Conservation (phyloP, 495 filamentous ascomycete genomes). For the Haplographium delicatum region DNA sequence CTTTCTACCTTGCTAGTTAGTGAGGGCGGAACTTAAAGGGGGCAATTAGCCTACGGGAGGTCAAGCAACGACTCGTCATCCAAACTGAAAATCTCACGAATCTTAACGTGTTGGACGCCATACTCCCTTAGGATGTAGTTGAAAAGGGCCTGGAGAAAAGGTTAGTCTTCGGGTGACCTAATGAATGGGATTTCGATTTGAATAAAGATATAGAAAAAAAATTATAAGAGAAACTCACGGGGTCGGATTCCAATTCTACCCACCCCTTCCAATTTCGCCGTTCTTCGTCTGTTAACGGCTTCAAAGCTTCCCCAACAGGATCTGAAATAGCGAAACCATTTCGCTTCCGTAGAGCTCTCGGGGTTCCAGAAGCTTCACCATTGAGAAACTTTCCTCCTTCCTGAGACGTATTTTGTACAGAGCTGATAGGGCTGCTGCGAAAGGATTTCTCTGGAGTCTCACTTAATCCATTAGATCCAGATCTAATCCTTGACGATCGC, state of each 20-base stretch:
- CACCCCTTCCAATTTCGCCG: conserved; percentile 56
- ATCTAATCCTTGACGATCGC: conserved; percentile 6
- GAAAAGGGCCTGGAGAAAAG: conserved; percentile 62
- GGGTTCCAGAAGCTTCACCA: not conserved
- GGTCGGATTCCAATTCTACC: conserved; percentile 87
- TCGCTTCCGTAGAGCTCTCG: not conserved
- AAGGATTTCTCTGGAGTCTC: not conserved
- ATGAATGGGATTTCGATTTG: not conserved
- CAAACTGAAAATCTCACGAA: conserved; percentile 73
- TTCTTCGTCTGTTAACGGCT: conserved; percentile 31
- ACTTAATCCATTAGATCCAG: not conserved
- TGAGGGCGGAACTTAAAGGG: not conserved
- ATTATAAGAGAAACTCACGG: conserved; percentile 45
- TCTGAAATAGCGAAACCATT: not conserved
- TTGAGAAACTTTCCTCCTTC: not conserved
- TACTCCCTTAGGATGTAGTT: conserved; percentile 76
- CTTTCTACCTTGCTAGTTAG: conserved; percentile 36
- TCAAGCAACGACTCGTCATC: conserved; percentile 62
- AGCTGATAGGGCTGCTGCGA: not conserved
- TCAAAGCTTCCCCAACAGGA: conserved; percentile 8
- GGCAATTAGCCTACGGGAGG: conserved; percentile 49
- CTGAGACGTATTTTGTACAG: not conserved
- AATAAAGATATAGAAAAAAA: conserved; percentile 2
- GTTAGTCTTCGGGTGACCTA: not conserved
- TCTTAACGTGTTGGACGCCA: conserved; percentile 65